A percentile compares a stretch with the other conserved stretches of the same genome.
Evolutionary conservation across 2,329 filamentous ascomycete species (phyloP).

Genomic region (Laburnicola sp.): DNA sequence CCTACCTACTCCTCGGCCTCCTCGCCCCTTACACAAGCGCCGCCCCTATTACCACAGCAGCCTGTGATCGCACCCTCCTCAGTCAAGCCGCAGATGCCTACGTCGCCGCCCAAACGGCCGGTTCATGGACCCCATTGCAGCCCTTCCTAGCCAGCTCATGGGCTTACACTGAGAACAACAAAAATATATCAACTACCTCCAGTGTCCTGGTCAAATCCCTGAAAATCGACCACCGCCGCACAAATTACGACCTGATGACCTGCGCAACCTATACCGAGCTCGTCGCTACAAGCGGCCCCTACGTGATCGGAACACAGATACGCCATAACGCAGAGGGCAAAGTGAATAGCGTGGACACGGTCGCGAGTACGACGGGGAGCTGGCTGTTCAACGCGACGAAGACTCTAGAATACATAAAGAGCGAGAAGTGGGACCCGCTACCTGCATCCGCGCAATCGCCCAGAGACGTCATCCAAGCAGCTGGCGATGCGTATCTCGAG

Average conservation of each 20-base stretch:
- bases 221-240: constrained; percentile 26
- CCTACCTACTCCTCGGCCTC: constrained; percentile 1
- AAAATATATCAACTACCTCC: constrained; percentile 1
- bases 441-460: constrained; percentile 10
- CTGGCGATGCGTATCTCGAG: constrained; percentile 26
- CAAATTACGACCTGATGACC: constrained; percentile 20
- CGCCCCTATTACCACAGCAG: constrained; percentile 4
- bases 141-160: constrained; percentile 12
- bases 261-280: constrained; percentile 32
- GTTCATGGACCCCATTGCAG: constrained; percentile 11
- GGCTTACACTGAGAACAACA: constrained; percentile 27
- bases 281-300: constrained; percentile 17
- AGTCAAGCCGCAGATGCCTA: constrained; percentile 18
- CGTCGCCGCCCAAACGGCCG: constrained; percentile 23
- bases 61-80: constrained; percentile 15
- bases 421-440: constrained; percentile 21
- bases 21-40: constrained; percentile 1
- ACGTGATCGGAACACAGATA: constrained; percentile 25
- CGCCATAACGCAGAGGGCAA: constrained; percentile 13
- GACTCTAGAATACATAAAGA: constrained; percentile 22
- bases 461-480: constrained; percentile 21
- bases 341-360: constrained; percentile 18
- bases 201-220: constrained; percentile 20
- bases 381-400: constrained; percentile 31
- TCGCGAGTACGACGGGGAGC: constrained; percentile 18